Conservation (phyloP, 352 stramenopile genomes). For the Phytopythium helicoides region DNA sequence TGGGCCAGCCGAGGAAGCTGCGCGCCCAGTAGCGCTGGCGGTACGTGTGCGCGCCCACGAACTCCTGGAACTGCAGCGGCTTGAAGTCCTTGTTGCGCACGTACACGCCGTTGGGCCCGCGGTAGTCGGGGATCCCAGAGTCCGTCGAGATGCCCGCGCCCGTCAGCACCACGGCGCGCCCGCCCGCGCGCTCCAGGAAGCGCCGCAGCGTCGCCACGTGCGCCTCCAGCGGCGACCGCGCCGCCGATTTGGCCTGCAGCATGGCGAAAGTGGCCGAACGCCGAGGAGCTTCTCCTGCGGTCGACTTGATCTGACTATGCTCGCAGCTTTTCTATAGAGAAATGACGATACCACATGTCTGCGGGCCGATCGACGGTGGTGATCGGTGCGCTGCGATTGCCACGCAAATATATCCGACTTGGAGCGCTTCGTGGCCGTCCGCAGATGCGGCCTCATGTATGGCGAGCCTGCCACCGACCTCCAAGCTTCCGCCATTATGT, state of each 20-base stretch:
- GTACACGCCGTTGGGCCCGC: conserved; percentile 94
- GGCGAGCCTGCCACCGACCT: too few species aligned
- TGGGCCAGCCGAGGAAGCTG: conserved; percentile 86
- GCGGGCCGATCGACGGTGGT: too few species aligned
- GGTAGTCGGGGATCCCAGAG: conserved; percentile 97
- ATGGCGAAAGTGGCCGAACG: background rate
- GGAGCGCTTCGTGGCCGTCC: too few species aligned
- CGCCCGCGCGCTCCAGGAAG: conserved; percentile 53
- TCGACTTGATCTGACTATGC: too few species aligned
- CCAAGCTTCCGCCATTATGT: too few species aligned
- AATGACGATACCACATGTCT: too few species aligned
- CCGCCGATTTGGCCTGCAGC: conserved; percentile 1
- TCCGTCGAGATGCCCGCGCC: conserved; percentile 96
- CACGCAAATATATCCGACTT: too few species aligned
- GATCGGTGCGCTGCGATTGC: too few species aligned
- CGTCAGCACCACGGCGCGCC: conserved; percentile 82
- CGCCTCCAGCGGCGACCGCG: conserved; percentile 2
- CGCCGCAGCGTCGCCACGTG: conserved; percentile 39
- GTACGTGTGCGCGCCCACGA: conserved; percentile 63
- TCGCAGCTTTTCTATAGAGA: too few species aligned
- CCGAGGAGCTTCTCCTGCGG: too few species aligned
- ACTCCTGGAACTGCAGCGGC: conserved; percentile 96
- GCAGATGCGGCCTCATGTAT: too few species aligned
- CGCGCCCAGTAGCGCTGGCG: conserved; percentile 94
- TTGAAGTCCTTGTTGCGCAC: conserved; percentile 92